A percentile compares a stretch with the other conserved stretches of the same genome.
Evolutionary conservation across 2,329 filamentous ascomycete species (phyloP).

Genomic region (Simplicillium sp.): DNA sequence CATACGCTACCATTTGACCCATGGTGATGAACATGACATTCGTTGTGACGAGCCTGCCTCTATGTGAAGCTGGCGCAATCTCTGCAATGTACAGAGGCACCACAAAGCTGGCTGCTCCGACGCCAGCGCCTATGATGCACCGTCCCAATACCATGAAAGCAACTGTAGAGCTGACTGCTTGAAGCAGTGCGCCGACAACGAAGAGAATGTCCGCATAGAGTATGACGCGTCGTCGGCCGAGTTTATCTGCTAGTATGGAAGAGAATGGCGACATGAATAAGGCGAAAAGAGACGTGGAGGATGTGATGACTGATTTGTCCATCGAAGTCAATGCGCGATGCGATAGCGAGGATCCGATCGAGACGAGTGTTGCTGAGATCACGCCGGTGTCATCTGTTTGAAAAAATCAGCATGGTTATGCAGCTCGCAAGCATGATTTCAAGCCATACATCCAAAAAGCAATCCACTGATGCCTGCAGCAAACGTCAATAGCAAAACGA

Average conservation of each 20-base stretch:
- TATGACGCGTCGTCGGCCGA: slow-evolving; percentile 54
- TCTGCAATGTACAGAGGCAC: slow-evolving; percentile 86
- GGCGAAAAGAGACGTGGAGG: slow-evolving; percentile 58
- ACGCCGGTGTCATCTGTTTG: slow-evolving; percentile 54
- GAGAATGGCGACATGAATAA: slow-evolving; percentile 54
- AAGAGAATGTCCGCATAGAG: slow-evolving; percentile 59
- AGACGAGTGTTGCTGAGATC: slow-evolving; percentile 59
- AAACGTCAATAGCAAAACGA: slow-evolving; percentile 53
- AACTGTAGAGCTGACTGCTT: slow-evolving; percentile 51
- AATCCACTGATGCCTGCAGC: slow-evolving; percentile 59
- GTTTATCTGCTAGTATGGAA: slow-evolving; percentile 51
- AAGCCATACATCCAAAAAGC: slow-evolving; percentile 53
- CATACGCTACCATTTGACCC: slow-evolving; percentile 82
- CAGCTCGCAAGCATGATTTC: slow-evolving; percentile 1
- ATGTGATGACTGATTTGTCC: slow-evolving; percentile 63
- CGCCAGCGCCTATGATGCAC: slow-evolving; percentile 59
- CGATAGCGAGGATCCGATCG: slow-evolving; percentile 50
- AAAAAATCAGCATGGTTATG: slow-evolving; percentile 1
- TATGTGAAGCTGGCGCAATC: slow-evolving; percentile 63
- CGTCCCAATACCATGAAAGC: slow-evolving; percentile 57
- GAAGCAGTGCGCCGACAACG: slow-evolving; percentile 54
- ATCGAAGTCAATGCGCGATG: slow-evolving; percentile 46
- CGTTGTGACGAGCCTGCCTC: slow-evolving; percentile 74
- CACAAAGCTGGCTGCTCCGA: slow-evolving; percentile 72
- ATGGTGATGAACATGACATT: slow-evolving; percentile 76